Conservation (phyloP, 257 asterid genomes). For the Eucommia ulmoides region DNA sequence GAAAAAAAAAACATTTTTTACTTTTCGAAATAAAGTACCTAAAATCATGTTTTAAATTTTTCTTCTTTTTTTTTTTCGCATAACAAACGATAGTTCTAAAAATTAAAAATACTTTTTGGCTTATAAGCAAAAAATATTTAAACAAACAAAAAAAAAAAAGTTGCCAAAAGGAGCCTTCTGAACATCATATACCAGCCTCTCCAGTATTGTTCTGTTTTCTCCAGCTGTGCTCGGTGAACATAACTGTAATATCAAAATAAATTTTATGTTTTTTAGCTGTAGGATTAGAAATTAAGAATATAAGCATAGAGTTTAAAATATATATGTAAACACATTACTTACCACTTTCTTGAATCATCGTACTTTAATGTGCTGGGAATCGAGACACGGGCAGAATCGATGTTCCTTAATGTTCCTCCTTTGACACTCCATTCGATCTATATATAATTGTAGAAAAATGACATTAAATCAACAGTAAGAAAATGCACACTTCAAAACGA, state of each 20-base stretch:
- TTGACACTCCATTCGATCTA: slow-evolving; percentile 96
- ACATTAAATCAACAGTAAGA: not conserved
- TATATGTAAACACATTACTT: no score
- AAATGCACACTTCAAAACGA: no score
- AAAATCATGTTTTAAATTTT: no score
- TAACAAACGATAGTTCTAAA: no score
- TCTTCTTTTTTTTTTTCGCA: no score
- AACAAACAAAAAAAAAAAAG: no score
- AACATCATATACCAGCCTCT: slow-evolving; percentile 75
- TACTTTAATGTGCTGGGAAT: slow-evolving; percentile 75
- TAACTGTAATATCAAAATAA: slow-evolving; percentile 46
- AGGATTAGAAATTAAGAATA: no score
- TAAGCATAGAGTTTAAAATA: not conserved
- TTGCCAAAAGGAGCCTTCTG: no score
- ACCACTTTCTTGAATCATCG: slow-evolving; percentile 83
- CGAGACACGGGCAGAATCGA: slow-evolving; percentile 85
- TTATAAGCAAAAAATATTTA: no score
- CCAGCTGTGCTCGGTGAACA: slow-evolving; percentile 77
- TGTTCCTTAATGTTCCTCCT: slow-evolving; percentile 80
- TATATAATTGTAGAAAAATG: slow-evolving; percentile 9
- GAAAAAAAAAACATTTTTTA: no score
- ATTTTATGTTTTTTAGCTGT: slow-evolving; percentile 7
- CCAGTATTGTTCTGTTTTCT: slow-evolving; percentile 89
- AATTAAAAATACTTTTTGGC: no score
- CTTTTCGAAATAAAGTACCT: no score